Evolutionary conservation across 2,329 filamentous ascomycete species (phyloP).

Genomic region (Sclerotinia borealis): DNA sequence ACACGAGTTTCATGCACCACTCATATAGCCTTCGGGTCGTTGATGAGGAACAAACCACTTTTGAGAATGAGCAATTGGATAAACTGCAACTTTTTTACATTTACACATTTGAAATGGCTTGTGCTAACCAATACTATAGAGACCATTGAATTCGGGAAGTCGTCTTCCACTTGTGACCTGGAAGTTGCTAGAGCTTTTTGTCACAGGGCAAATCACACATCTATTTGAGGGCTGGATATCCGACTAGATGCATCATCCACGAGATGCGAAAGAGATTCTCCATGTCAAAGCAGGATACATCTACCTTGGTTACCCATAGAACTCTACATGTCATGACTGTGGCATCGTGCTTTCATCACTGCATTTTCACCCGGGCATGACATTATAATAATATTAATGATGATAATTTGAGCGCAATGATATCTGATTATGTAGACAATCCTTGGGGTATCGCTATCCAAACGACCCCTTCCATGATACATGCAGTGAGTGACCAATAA

Average conservation of each 20-base stretch:
- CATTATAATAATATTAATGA: not conserved
- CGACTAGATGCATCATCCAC: not conserved
- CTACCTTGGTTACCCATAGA: not conserved
- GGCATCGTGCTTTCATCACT: not conserved
- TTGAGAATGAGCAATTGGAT: constrained; percentile 6
- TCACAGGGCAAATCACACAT: too few relatives aligned
- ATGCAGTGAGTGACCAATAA: not conserved
- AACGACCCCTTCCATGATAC: not conserved
- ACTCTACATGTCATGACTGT: too few relatives aligned
- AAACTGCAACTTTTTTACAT: not conserved
- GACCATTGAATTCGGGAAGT: not conserved
- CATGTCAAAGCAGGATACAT: not conserved
- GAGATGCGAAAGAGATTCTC: not conserved
- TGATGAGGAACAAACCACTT: constrained; percentile 68
- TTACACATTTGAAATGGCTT: not conserved
- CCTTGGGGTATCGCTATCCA: not conserved
- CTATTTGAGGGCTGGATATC: not conserved
- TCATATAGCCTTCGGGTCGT: constrained; percentile 80
- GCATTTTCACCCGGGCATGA: not conserved
- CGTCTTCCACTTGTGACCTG: too few relatives aligned
- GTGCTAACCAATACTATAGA: not conserved
- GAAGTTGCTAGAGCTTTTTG: not conserved
- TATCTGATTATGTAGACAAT: not conserved
- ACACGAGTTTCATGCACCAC: constrained; percentile 96
- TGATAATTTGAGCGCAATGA: not conserved